A percentile compares a stretch with the other conserved stretches of the same genome.
phyloP scores from a whole-genome alignment of 345 rosid genomes.

The Capsella bursapastoris region DNA sequence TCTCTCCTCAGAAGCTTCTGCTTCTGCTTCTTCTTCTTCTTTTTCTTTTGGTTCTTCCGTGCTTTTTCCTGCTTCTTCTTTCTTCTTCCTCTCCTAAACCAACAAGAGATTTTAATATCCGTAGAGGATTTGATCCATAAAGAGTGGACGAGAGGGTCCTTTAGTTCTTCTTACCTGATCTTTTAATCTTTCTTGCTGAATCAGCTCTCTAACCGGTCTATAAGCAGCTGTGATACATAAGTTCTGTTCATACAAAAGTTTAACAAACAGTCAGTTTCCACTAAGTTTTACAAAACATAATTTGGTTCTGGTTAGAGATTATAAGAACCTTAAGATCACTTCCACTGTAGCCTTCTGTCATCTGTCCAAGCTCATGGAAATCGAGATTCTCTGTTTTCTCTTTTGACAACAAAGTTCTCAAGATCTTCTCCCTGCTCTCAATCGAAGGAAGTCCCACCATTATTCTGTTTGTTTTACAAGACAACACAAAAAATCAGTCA shows the following conservation, averaged over 20 bases:
- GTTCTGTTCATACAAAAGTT: constrained; percentile 60
- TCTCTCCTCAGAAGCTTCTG: constrained; percentile 60
- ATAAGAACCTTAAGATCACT: constrained; percentile 94
- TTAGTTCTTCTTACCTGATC: constrained; percentile 53
- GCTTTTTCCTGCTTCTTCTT: constrained; percentile 46
- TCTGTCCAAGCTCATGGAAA: constrained; percentile 81
- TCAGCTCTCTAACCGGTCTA: constrained; percentile 89
- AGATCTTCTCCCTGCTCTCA: constrained; percentile 82
- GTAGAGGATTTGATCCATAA: not conserved
- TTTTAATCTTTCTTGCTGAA: constrained; percentile 81
- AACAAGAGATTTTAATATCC: constrained; percentile 8
- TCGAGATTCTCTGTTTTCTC: constrained; percentile 79
- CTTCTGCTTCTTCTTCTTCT: constrained; percentile 59
- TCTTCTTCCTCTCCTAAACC: constrained; percentile 69
- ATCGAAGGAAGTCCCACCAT: constrained; percentile 94
- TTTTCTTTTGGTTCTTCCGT: no score
- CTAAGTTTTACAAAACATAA: not conserved
- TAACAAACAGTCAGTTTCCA: constrained; percentile 28
- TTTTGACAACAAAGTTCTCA: constrained; percentile 82
- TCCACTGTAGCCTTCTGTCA: constrained; percentile 95
- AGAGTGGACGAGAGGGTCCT: not conserved
- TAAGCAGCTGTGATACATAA: constrained; percentile 95
- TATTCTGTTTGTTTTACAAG: constrained; percentile 57
- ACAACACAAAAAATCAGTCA: constrained; percentile 24
- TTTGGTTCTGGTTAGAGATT: constrained; percentile 20